Evolutionary conservation across 139 green algal species (phyloP).

Genomic region (Tetradesmus lagerheimii): DNA sequence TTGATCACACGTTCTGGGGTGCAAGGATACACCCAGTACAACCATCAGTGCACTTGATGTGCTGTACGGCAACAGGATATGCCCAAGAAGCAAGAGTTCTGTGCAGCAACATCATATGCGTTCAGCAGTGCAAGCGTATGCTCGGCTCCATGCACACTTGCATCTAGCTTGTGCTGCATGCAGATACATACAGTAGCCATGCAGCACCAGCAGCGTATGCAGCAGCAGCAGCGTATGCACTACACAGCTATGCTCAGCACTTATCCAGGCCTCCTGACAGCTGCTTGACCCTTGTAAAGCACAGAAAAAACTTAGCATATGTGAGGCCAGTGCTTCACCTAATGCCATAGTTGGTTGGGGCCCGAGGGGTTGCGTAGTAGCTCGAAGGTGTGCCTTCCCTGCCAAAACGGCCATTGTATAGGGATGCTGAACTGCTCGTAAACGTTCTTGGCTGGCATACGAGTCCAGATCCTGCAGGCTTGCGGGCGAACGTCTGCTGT

Average conservation of each 20-base stretch:
- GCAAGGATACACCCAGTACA: background rate
- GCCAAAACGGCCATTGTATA: constrained; percentile 18
- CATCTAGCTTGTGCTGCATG: too few relatives aligned
- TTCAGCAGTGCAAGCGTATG: background rate
- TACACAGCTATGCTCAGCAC: background rate
- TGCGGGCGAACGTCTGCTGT: background rate
- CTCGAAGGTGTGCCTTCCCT: background rate
- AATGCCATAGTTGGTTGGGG: constrained; percentile 44
- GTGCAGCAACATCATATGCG: background rate
- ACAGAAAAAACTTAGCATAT: background rate
- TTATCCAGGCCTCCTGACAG: too few relatives aligned
- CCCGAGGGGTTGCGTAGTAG: constrained; percentile 31
- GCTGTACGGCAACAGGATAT: too few relatives aligned
- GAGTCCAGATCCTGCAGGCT: background rate
- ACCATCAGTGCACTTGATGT: background rate
- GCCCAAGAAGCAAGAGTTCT: background rate
- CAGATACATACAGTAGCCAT: background rate
- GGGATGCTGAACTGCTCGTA: background rate
- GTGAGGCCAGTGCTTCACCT: constrained; percentile 10
- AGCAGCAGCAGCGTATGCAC: background rate
- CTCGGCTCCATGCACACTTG: background rate
- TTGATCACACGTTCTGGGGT: background rate
- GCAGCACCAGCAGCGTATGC: background rate
- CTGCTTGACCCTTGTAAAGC: background rate
- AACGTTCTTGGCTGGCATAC: background rate